A percentile compares a stretch with the other conserved stretches of the same genome.
Conservation (phyloP, 345 rosid genomes). For the Populus euphratica region DNA sequence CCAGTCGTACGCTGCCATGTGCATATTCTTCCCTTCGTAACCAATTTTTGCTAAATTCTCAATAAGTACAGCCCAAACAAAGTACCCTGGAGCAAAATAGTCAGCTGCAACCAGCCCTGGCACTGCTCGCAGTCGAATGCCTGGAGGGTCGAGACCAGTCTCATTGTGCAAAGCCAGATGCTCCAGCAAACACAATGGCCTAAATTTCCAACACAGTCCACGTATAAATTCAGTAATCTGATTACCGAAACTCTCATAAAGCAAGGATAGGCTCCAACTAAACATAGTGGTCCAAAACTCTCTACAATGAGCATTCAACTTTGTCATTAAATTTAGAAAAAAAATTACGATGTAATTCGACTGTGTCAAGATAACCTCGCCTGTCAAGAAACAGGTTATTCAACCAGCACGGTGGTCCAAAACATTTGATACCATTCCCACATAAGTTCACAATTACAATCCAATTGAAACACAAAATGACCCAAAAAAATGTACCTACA, state of each 20-base stretch:
- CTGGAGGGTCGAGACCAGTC: conserved; percentile 78
- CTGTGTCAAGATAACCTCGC: not conserved
- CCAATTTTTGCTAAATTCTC: conserved; percentile 76
- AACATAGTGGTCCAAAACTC: not conserved
- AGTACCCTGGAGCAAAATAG: conserved; percentile 55
- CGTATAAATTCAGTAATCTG: not conserved
- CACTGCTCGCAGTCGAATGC: conserved; percentile 56
- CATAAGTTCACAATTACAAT: not conserved
- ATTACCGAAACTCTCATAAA: not conserved
- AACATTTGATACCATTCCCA: not conserved
- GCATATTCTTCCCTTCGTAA: conserved; percentile 60
- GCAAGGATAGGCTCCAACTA: not conserved
- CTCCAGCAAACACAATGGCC: conserved; percentile 75
- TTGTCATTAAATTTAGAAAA: not conserved
- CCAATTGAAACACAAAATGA: not conserved
- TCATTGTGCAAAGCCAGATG: conserved; percentile 62
- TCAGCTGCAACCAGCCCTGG: conserved; percentile 61
- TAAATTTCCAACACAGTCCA: conserved; percentile 12
- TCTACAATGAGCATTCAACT: not conserved
- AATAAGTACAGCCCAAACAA: conserved; percentile 72
- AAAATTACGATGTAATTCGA: not conserved
- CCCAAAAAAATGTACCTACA: not conserved
- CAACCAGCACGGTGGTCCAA: not conserved
- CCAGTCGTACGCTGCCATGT: conserved; percentile 33
- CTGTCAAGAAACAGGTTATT: not conserved